Evolutionary conservation across 345 rosid species (phyloP).

Genomic region (Salix udensis): DNA sequence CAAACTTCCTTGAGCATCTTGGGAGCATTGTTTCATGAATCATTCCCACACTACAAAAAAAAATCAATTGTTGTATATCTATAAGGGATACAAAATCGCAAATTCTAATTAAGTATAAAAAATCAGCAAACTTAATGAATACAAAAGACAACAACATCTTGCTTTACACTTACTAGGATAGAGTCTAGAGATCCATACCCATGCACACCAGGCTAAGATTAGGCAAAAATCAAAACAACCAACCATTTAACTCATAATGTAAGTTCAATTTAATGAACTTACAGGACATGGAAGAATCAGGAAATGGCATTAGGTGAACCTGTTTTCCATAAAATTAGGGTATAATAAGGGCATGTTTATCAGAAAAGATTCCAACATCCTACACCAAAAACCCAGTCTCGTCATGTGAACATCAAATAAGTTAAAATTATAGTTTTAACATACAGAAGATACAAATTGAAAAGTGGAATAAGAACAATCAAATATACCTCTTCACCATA

Average conservation of each 20-base stretch:
- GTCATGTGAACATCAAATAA: background rate
- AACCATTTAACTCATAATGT: background rate
- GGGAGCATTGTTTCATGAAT: slow-evolving; percentile 59
- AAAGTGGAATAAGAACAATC: background rate
- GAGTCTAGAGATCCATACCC: slow-evolving; percentile 71
- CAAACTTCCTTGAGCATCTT: slow-evolving; percentile 74
- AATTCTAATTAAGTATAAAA: background rate
- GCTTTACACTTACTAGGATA: slow-evolving; percentile 54
- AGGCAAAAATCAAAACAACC: background rate
- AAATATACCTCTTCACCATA: slow-evolving; percentile 62
- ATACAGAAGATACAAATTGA: background rate
- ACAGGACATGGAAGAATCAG: slow-evolving; percentile 56
- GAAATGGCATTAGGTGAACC: slow-evolving; percentile 46
- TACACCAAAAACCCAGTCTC: slow-evolving; percentile 11
- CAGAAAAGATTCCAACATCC: slow-evolving; percentile 66
- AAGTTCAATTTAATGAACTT: slow-evolving; percentile 28
- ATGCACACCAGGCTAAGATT: background rate
- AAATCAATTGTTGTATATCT: background rate
- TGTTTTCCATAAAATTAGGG: slow-evolving; percentile 57
- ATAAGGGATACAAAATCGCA: background rate
- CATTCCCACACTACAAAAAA: slow-evolving; percentile 59
- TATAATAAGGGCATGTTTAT: slow-evolving; percentile 70
- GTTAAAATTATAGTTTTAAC: background rate
- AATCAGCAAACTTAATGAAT: background rate
- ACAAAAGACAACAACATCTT: background rate